phyloP scores from a whole-genome alignment of 2,329 filamentous ascomycete genomes.

The Fusarium ramigenum region DNA sequence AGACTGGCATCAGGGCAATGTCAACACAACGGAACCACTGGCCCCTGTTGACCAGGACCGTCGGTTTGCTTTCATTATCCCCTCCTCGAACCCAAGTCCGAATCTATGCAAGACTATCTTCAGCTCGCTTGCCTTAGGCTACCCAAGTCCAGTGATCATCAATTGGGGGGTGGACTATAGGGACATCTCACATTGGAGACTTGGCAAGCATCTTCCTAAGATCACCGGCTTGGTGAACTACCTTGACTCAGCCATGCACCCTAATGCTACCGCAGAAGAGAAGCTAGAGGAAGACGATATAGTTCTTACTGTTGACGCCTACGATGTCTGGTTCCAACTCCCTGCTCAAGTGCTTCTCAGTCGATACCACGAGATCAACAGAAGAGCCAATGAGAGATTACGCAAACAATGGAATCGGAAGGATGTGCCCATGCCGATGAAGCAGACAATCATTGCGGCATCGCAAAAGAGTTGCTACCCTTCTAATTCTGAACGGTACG shows the following conservation, averaged over 20 bases:
- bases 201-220: neutral
- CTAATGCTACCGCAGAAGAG: neutral
- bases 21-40: neutral
- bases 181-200: neutral
- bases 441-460: neutral
- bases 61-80: neutral
- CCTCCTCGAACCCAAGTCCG: neutral
- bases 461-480: neutral
- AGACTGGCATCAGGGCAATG: neutral
- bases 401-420: neutral
- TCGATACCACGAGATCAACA: constrained; percentile 18
- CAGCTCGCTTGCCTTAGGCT: neutral
- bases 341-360: constrained; percentile 1
- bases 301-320: constrained; percentile 2
- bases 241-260: constrained; percentile 5
- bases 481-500: neutral
- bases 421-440: neutral
- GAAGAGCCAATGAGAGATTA: neutral
- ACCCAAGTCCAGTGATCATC: neutral
- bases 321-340: constrained; percentile 13
- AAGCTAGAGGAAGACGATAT: neutral
- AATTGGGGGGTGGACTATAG: neutral
- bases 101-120: neutral
- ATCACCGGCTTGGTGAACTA: neutral
- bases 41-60: neutral